Evolutionary conservation across 805 yeast genomes (phyloP).

Genomic region (Candida suzukii): DNA sequence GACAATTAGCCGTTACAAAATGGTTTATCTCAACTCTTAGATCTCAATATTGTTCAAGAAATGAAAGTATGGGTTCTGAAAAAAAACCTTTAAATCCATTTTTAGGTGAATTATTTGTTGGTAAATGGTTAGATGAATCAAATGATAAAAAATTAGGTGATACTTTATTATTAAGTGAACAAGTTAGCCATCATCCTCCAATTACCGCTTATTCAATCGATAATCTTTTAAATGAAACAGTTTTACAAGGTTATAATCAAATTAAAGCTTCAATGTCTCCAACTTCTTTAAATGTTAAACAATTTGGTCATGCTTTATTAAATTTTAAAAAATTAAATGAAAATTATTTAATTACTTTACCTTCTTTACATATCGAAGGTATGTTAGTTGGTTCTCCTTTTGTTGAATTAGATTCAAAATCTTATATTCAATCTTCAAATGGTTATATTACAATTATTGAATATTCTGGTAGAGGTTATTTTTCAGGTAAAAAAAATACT

Average conservation of each 20-base stretch:
- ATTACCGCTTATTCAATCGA: constrained; percentile 85
- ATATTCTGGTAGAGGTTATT: constrained; percentile 89
- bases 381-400: constrained; percentile 85
- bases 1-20: constrained; percentile 75
- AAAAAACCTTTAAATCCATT: constrained; percentile 97
- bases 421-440: constrained; percentile 74
- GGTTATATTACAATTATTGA: constrained; percentile 73
- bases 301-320: constrained; percentile 84
- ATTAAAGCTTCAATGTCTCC: constrained; percentile 78
- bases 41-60: constrained; percentile 90
- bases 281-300: constrained; percentile 76
- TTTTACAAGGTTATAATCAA: constrained; percentile 84
- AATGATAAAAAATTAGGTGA: constrained; percentile 55
- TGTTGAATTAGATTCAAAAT: constrained; percentile 86
- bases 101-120: constrained; percentile 89
- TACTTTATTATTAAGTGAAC: constrained; percentile 76
- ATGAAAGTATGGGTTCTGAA: constrained; percentile 88
- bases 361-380: constrained; percentile 94
- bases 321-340: constrained; percentile 57
- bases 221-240: constrained; percentile 63
- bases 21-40: constrained; percentile 91
- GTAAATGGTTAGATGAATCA: constrained; percentile 66
- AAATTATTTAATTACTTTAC: constrained; percentile 75
- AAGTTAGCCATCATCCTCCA: constrained; percentile 97
- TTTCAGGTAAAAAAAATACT: constrained; percentile 89